Percentiles rank a stretch among this genome's conserved stretches.
Conservation (phyloP, 2,329 filamentous ascomycete genomes). For the Fusarium sp. region DNA sequence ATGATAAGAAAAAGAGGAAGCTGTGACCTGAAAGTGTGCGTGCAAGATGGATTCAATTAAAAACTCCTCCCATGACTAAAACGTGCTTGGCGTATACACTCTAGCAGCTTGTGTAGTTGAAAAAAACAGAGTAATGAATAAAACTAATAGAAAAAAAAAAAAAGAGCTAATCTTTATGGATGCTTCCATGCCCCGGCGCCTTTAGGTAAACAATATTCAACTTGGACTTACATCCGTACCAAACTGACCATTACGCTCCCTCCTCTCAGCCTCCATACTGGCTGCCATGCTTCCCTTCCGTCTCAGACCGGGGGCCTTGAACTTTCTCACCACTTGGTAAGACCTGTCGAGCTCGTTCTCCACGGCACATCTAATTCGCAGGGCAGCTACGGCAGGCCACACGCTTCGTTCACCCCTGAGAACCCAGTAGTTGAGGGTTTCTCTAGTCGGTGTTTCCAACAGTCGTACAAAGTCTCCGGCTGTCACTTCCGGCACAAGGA, state of each 20-base stretch:
- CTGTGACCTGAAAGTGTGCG: too few relatives aligned
- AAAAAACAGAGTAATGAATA: not conserved
- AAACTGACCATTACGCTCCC: conserved; percentile 26
- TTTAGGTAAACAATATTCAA: conserved; percentile 15
- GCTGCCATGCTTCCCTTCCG: conserved; percentile 57
- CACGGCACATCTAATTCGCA: conserved; percentile 84
- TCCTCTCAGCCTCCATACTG: conserved; percentile 40
- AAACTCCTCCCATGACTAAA: not conserved
- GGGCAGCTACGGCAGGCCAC: conserved; percentile 87
- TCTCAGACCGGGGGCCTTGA: conserved; percentile 64
- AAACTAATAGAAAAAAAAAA: not conserved
- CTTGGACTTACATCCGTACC: conserved; percentile 17
- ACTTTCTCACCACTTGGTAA: conserved; percentile 80
- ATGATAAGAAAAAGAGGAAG: not conserved
- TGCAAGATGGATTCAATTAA: not conserved
- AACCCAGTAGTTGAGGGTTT: conserved; percentile 86
- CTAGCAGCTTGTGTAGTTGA: not conserved
- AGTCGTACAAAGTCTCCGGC: conserved; percentile 79
- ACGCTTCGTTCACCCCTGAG: conserved; percentile 85
- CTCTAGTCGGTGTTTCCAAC: conserved; percentile 83
- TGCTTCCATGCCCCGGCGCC: conserved; percentile 1
- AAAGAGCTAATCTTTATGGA: conserved; percentile 8
- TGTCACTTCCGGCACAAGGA: conserved; percentile 82
- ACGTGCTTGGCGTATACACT: not conserved
- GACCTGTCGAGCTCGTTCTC: conserved; percentile 89